phyloP scores from a whole-genome alignment of 108 stramenopile genomes.

The Skeletonema potamos region DNA sequence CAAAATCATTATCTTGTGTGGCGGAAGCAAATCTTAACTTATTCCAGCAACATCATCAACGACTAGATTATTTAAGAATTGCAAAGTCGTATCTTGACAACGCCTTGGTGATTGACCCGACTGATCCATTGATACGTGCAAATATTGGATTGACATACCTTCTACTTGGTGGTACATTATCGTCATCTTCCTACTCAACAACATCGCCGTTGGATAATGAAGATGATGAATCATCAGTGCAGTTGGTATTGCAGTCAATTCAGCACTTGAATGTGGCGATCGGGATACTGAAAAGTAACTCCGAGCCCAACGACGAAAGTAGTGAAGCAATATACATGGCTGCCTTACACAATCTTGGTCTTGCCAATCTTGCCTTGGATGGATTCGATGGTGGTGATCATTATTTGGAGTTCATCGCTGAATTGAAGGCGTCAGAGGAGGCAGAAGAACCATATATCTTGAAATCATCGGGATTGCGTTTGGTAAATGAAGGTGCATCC shows the following conservation, averaged over 20 bases:
- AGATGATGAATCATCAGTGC: background rate
- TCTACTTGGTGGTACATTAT: constrained; percentile 12
- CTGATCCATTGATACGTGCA: constrained; percentile 16
- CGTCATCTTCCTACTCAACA: background rate
- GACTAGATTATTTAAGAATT: background rate
- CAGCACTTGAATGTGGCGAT: constrained; percentile 36
- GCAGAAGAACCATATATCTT: background rate
- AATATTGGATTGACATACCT: constrained; percentile 36
- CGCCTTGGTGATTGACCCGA: constrained; percentile 34
- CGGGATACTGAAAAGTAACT: background rate
- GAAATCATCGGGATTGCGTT: constrained; percentile 7
- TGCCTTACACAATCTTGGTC: constrained; percentile 40
- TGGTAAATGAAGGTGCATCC: constrained; percentile 19
- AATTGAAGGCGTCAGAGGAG: background rate
- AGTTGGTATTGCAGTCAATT: constrained; percentile 34
- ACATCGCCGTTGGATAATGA: background rate
- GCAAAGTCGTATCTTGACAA: constrained; percentile 32
- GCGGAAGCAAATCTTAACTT: constrained; percentile 30
- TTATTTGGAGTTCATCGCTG: constrained; percentile 18
- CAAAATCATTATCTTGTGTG: constrained; percentile 35
- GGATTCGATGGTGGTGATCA: constrained; percentile 7
- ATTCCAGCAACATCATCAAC: background rate
- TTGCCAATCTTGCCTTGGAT: constrained; percentile 31
- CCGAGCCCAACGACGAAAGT: background rate
- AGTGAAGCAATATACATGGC: constrained; percentile 14